phyloP scores from a whole-genome alignment of 495 filamentous ascomycete genomes.

The Aspergillus nidulans region DNA sequence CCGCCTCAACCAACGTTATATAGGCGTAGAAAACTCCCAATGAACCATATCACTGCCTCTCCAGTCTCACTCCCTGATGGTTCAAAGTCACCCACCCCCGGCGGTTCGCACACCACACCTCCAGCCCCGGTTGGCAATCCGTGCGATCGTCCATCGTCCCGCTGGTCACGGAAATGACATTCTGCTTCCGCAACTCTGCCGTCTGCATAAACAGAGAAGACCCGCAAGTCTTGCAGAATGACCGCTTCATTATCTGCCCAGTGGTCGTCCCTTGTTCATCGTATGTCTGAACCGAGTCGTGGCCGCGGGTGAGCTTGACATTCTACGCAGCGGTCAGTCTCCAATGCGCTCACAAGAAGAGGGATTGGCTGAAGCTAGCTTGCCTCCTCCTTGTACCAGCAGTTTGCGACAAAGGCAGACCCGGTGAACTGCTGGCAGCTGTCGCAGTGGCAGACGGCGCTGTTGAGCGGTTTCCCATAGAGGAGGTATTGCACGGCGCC shows the following conservation, averaged over 20 bases:
- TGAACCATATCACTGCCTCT: not conserved
- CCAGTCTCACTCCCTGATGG: not conserved
- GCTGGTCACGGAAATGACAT: not conserved
- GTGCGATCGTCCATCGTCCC: conserved; percentile 9
- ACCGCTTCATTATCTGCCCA: conserved; percentile 6
- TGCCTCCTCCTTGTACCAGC: conserved; percentile 7
- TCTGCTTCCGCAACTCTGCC: not conserved
- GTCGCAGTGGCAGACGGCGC: conserved; percentile 14
- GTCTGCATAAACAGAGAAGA: conserved; percentile 8
- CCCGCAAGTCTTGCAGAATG: conserved; percentile 17
- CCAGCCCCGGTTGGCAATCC: not conserved
- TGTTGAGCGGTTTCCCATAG: not conserved
- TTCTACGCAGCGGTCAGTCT: not conserved
- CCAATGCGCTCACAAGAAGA: not conserved
- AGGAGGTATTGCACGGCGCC: conserved; percentile 5
- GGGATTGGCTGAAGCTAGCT: not conserved
- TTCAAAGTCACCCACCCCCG: conserved; percentile 5
- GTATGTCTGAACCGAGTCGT: conserved; percentile 6
- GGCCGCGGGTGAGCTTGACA: not conserved
- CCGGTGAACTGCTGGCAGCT: conserved; percentile 14
- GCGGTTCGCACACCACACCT: conserved; percentile 2
- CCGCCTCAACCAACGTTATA: too few relatives aligned
- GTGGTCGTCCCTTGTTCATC: not conserved
- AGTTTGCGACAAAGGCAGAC: conserved; percentile 10
- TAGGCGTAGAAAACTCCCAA: too few relatives aligned